A percentile compares a stretch with the other conserved stretches of the same genome.
phyloP scores from a whole-genome alignment of 1,284 basidiomycete species.

The Caloboletus inedulis region DNA sequence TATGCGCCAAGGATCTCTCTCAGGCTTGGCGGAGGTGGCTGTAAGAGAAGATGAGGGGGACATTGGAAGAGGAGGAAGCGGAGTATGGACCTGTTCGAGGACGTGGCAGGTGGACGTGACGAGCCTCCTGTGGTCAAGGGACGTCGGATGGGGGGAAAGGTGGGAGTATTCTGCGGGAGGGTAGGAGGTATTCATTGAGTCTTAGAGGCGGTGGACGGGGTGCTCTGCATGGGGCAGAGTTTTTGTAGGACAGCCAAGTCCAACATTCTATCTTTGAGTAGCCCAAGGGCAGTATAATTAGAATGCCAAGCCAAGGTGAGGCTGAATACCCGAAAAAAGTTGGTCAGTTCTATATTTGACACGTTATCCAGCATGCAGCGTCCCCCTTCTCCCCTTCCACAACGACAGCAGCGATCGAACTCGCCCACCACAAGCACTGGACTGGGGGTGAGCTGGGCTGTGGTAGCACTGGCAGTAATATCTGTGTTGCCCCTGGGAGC shows the following conservation, averaged over 20 bases:
- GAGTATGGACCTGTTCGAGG: slow-evolving; percentile 44
- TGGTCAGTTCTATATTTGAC: slow-evolving; percentile 25
- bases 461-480: neutral
- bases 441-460: neutral
- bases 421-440: neutral
- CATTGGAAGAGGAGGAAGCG: neutral
- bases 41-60: slow-evolving; percentile 15
- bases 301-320: slow-evolving; percentile 40
- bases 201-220: slow-evolving; percentile 15
- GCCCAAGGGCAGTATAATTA: slow-evolving; percentile 30
- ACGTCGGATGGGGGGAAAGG: slow-evolving; percentile 15
- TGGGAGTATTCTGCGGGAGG: slow-evolving; percentile 28
- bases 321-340: slow-evolving; percentile 33
- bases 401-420: neutral
- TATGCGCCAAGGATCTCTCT: slow-evolving; percentile 85
- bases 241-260: slow-evolving; percentile 39
- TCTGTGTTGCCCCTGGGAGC: slow-evolving; percentile 9
- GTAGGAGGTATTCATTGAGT: slow-evolving; percentile 27
- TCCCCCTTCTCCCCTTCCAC: no score
- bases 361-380: slow-evolving; percentile 1
- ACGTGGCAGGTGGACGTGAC: slow-evolving; percentile 45
- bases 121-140: slow-evolving; percentile 33
- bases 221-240: slow-evolving; percentile 26
- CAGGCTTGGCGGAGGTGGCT: slow-evolving; percentile 75
- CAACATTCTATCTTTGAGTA: slow-evolving; percentile 40